These are phyloP conservation scores for Dittrichia graveolens DNA, from an alignment of 129 eudicot species.

Conservation along the genomic window DNA sequence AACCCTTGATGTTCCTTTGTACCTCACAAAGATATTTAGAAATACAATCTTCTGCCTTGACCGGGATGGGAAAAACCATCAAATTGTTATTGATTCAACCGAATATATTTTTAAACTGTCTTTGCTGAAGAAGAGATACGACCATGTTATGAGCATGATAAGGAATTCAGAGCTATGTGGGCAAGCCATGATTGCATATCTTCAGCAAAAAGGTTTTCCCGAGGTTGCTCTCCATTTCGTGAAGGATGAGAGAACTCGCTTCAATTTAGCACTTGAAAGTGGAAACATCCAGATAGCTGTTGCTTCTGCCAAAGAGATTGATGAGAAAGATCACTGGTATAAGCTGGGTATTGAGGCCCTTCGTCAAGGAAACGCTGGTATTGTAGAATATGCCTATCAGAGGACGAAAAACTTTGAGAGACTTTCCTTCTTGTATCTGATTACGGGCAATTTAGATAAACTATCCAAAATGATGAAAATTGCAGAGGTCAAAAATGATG, in stretches of 20 bases:
- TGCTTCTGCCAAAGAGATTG: conserved; percentile 75
- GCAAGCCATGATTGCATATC: conserved; percentile 81
- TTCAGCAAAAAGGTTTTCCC: conserved; percentile 83
- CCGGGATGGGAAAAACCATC: conserved; percentile 73
- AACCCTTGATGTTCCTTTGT: conserved; percentile 68
- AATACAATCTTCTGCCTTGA: conserved; percentile 73
- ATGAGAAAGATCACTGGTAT: conserved; percentile 81
- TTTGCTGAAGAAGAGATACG: conserved; percentile 58
- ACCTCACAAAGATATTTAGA: conserved; percentile 66
- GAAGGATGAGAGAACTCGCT: conserved; percentile 68
- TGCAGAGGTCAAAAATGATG: conserved; percentile 67
- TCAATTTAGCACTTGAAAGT: conserved; percentile 72
- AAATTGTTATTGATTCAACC: conserved; percentile 67
- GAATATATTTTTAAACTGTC: conserved; percentile 65
- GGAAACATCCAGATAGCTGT: conserved; percentile 75
- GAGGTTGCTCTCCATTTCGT: conserved; percentile 81
- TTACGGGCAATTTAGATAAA: conserved; percentile 65
- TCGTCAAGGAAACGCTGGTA: conserved; percentile 77
- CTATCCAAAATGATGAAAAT: conserved; percentile 70
- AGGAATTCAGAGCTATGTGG: conserved; percentile 76
- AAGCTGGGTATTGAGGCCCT: conserved; percentile 68
- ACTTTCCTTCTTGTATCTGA: conserved; percentile 57
- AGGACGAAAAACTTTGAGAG: conserved; percentile 68
- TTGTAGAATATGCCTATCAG: conserved; percentile 70
- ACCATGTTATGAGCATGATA: conserved; percentile 77